Evolutionary conservation across 2,329 filamentous ascomycete species (phyloP).

Genomic region (Venturia pyrina): DNA sequence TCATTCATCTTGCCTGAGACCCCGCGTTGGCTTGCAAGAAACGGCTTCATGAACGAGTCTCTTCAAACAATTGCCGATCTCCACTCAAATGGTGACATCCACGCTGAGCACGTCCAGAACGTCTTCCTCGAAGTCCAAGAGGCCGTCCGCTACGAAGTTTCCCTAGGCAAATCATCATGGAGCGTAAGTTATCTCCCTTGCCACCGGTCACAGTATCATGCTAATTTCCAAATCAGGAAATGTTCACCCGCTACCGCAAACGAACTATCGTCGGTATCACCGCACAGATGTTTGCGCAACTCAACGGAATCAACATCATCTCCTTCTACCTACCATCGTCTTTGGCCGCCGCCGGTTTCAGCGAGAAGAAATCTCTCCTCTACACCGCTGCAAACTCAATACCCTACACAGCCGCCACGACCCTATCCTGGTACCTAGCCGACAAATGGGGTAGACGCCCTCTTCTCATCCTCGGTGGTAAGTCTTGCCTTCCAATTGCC

Average conservation of each 20-base stretch:
- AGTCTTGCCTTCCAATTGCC: background rate
- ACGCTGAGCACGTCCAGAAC: slow-evolving; percentile 25
- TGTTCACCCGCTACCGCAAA: slow-evolving; percentile 34
- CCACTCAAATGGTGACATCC: slow-evolving; percentile 24
- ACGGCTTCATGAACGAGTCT: slow-evolving; percentile 30
- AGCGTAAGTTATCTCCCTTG: slow-evolving; percentile 16
- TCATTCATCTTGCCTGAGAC: slow-evolving; percentile 24
- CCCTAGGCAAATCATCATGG: slow-evolving; percentile 26
- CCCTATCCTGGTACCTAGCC: slow-evolving; percentile 31
- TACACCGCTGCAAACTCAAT: slow-evolving; percentile 32
- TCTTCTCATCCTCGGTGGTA: slow-evolving; percentile 23
- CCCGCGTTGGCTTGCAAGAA: slow-evolving; percentile 32
- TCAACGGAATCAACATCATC: slow-evolving; percentile 35
- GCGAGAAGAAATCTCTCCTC: slow-evolving; percentile 28
- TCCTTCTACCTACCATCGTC: slow-evolving; percentile 30
- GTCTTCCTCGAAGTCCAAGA: slow-evolving; percentile 17
- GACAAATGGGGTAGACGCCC: slow-evolving; percentile 32
- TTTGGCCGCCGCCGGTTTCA: slow-evolving; percentile 25
- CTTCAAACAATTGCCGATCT: slow-evolving; percentile 33
- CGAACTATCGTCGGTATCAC: slow-evolving; percentile 33
- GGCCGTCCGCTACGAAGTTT: slow-evolving; percentile 27
- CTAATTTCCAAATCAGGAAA: slow-evolving; percentile 21
- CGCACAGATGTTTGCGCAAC: slow-evolving; percentile 31
- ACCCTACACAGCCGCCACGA: slow-evolving; percentile 31
- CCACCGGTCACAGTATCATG: background rate